Evolutionary conservation across 1,284 basidiomycete genomes (phyloP).

Genomic region (Ustilago xerochloae): DNA sequence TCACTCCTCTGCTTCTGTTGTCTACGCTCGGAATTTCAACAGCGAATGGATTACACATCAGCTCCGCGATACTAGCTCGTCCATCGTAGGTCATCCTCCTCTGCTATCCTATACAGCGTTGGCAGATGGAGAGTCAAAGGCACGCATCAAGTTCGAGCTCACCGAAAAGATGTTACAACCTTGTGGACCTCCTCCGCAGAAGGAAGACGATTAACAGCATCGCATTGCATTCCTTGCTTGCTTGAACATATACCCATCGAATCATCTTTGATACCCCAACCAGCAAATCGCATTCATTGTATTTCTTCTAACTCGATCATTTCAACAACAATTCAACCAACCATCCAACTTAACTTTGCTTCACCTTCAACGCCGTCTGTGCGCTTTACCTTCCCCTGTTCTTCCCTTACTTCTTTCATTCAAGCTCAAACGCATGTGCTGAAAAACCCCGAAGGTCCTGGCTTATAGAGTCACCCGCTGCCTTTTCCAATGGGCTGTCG

Average conservation of each 20-base stretch:
- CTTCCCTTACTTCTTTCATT: not conserved
- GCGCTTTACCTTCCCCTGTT: not conserved
- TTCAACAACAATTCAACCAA: not conserved
- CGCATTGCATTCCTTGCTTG: not conserved
- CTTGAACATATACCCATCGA: slow-evolving; percentile 17
- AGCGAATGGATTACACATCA: slow-evolving; percentile 99
- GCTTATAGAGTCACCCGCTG: slow-evolving; percentile 58
- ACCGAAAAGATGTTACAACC: slow-evolving; percentile 90
- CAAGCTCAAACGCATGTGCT: slow-evolving; percentile 21
- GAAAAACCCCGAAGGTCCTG: slow-evolving; percentile 50
- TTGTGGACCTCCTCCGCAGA: slow-evolving; percentile 93
- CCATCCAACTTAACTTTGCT: not conserved
- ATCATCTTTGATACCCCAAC: slow-evolving; percentile 14
- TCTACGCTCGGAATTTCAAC: slow-evolving; percentile 1
- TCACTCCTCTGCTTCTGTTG: slow-evolving; percentile 16
- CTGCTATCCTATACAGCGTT: slow-evolving; percentile 87
- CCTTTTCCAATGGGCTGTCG: slow-evolving; percentile 50
- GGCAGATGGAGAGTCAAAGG: slow-evolving; percentile 90
- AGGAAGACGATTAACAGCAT: slow-evolving; percentile 78
- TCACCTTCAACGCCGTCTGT: not conserved
- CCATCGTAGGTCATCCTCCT: slow-evolving; percentile 90
- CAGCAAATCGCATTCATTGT: slow-evolving; percentile 4
- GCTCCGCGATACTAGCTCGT: slow-evolving; percentile 90
- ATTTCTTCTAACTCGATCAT: slow-evolving; percentile 7
- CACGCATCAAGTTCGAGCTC: slow-evolving; percentile 86